Percentiles rank a stretch among this genome's conserved stretches.
Evolutionary conservation across 495 filamentous ascomycete genomes (phyloP).

Genomic region (Beverwykella pulmonaria): DNA sequence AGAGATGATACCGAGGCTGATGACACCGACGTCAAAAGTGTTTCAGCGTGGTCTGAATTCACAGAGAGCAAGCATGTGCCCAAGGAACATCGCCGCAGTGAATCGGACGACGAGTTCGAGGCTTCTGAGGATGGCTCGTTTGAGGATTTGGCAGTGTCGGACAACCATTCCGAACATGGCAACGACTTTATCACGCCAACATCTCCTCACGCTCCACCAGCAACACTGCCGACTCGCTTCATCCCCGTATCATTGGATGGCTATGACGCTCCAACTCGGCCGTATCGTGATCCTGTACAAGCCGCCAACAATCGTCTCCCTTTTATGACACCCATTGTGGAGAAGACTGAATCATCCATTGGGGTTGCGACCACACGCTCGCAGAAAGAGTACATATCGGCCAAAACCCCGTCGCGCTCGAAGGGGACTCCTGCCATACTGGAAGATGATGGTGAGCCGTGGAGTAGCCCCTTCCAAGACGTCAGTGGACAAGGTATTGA

Average conservation of each 20-base stretch:
- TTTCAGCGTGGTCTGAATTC: conserved; percentile 85
- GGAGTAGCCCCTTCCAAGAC: conserved; percentile 72
- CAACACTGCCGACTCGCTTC: conserved; percentile 53
- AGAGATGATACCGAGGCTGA: conserved; percentile 53
- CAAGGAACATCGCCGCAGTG: conserved; percentile 44
- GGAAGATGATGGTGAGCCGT: conserved; percentile 58
- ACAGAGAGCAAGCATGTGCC: conserved; percentile 73
- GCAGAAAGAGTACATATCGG: conserved; percentile 60
- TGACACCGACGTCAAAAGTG: conserved; percentile 58
- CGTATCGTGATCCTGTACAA: conserved; percentile 74
- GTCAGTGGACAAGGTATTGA: conserved; percentile 50
- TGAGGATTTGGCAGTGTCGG: conserved; percentile 14
- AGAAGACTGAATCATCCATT: conserved; percentile 86
- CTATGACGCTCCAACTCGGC: conserved; percentile 71
- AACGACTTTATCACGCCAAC: conserved; percentile 48
- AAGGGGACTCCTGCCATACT: conserved; percentile 46
- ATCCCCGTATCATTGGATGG: conserved; percentile 79
- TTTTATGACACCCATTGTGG: conserved; percentile 98
- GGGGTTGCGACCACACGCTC: conserved; percentile 58
- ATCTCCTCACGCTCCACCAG: conserved; percentile 45
- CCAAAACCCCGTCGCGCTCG: conserved; percentile 73
- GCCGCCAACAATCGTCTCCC: conserved; percentile 84
- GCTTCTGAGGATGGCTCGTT: conserved; percentile 21
- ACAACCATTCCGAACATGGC: conserved; percentile 9
- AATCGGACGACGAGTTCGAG: conserved; percentile 35